Percentiles rank a stretch among this genome's conserved stretches.
Evolutionary conservation across 805 yeast genomes (phyloP).

Genomic region (Cyberlindnera samutprakarnensis): DNA sequence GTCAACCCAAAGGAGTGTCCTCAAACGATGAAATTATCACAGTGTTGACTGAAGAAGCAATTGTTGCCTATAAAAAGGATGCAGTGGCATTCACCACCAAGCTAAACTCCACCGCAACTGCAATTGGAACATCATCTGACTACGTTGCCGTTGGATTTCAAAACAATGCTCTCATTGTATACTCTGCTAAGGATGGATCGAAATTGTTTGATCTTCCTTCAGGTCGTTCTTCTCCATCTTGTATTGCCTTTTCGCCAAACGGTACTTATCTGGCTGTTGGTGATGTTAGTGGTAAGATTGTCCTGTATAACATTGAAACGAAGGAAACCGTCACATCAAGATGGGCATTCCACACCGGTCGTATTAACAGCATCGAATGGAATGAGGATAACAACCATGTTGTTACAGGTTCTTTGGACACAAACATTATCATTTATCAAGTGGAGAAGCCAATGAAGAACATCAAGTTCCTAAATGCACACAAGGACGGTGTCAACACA

Average conservation of each 20-base stretch:
- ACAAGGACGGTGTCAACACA: conserved; percentile 77
- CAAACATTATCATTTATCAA: conserved; percentile 72
- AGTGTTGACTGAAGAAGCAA: conserved; percentile 30
- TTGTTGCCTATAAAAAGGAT: conserved; percentile 28
- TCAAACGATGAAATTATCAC: conserved; percentile 30
- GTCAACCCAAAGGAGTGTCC: conserved; percentile 46
- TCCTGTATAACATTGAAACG: conserved; percentile 53
- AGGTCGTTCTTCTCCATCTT: conserved; percentile 55
- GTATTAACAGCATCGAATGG: conserved; percentile 76
- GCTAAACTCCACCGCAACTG: conserved; percentile 34
- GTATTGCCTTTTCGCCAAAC: conserved; percentile 62
- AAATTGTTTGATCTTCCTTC: conserved; percentile 29
- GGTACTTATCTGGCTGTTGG: conserved; percentile 73
- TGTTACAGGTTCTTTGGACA: conserved; percentile 79
- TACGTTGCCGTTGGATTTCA: conserved; percentile 43
- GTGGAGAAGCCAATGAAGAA: conserved; percentile 73
- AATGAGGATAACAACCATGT: conserved; percentile 61
- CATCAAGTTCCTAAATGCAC: conserved; percentile 69
- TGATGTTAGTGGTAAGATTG: conserved; percentile 78
- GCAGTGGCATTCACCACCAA: conserved; percentile 21
- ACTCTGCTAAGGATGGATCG: conserved; percentile 23
- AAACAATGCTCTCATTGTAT: conserved; percentile 33
- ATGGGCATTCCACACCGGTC: conserved; percentile 94
- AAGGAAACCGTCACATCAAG: conserved; percentile 65
- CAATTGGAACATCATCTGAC: conserved; percentile 36